Evolutionary conservation across 495 filamentous ascomycete species (phyloP), one percentile per base, ranked within the genome.

Genomic region (Xylaria sp.): DNA sequence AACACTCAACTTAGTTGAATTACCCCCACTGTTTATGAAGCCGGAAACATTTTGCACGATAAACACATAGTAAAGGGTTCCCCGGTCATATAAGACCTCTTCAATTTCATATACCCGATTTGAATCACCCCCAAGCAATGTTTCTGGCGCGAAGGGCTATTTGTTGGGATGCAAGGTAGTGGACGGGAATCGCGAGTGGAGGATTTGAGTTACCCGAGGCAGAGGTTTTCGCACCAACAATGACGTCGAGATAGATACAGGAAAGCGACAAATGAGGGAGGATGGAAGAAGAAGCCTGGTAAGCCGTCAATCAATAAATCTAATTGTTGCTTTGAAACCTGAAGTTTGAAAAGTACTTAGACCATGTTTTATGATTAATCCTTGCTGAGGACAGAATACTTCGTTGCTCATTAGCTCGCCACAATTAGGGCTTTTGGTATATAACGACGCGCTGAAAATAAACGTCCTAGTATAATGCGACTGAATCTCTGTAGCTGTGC

Each of bases 61-160:
- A 79, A 64, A 77, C 72, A 62, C 72, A 76, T 66, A 76, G 48
- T 29, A 74, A 63, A n/a, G 75, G 74, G 31, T 74, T 68, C 35
- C 70, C 11, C 71, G 67, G 14, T 74, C 57, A 35, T 63, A 57
- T 17, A 77, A 64, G 14, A 70, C 57, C 62, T 77, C 75, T 70
- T 79, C 68, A 29, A 79, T 74, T 46, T 46, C 61, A 48, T 76
- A 77, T 0, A 58, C 55, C 5, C 48, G 68, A 29, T 72, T 73
- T 53, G 75, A 76, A 61, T 73, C 69, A 31, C 77, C 72, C 26
- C 66, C 70, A 37, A 79, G 50, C 19, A 69, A 35, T 24, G 72
- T 74, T n/a, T 75, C 74, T 33, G 44, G 58, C 26, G 50, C 59
- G 46, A 75, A 50, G 62, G 73, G 70, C 58, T 74, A n/a, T n/a